These are phyloP conservation scores for Picea abies DNA, from an alignment of 83 land plant genomes.

Conservation along the genomic window DNA sequence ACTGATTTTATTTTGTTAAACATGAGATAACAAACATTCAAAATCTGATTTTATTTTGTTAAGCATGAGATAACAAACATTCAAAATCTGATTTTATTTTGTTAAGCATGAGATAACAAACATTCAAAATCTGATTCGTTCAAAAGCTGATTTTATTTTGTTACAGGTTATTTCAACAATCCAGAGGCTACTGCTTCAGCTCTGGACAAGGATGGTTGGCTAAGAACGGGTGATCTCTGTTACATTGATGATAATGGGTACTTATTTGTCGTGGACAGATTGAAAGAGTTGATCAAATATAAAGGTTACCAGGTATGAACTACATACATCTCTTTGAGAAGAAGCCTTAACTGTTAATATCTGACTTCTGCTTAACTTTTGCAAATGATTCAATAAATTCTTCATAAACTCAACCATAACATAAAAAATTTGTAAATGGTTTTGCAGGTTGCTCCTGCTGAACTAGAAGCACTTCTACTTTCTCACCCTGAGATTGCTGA, in stretches of 20 bases:
- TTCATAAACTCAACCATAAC: background rate
- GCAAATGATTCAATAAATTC: too few relatives aligned
- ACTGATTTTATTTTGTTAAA: too few relatives aligned
- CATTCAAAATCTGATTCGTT: background rate
- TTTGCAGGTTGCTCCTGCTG: slow-evolving; percentile 78
- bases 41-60: too few relatives aligned
- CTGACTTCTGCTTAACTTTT: too few relatives aligned
- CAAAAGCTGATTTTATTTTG: background rate
- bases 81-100: background rate
- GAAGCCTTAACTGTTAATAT: background rate
- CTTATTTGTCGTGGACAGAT: slow-evolving; percentile 33
- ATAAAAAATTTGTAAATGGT: background rate
- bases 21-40: too few relatives aligned
- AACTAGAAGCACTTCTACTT: slow-evolving; percentile 75
- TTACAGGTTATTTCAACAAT: slow-evolving; percentile 48
- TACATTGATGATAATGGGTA: slow-evolving; percentile 38
- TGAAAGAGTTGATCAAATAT: slow-evolving; percentile 59
- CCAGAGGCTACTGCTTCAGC: slow-evolving; percentile 45
- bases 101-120: background rate
- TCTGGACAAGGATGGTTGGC: slow-evolving; percentile 54
- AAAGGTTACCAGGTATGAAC: slow-evolving; percentile 43
- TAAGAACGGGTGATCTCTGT: slow-evolving; percentile 53
- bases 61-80: background rate
- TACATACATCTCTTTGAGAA: slow-evolving; percentile 2
- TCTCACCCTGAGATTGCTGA: slow-evolving; percentile 71